Evolutionary conservation across 2,329 filamentous ascomycete genomes (phyloP), one percentile per base, ranked within the genome.

Genomic region (Ramularia collo-cygni): DNA sequence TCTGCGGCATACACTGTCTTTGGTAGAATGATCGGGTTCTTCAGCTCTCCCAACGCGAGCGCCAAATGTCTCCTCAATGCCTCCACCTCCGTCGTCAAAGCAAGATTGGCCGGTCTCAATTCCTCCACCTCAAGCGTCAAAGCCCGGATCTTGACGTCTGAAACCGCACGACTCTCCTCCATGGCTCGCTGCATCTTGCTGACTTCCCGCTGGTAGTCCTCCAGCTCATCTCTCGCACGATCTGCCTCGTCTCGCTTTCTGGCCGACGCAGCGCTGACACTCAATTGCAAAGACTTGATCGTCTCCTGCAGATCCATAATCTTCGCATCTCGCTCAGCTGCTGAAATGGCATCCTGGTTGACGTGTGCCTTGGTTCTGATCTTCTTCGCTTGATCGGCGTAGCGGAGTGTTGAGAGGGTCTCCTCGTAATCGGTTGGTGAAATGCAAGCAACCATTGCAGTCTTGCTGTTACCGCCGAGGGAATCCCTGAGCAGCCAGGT

Each of bases 371-470:
- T 83, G 24, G 89, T 96, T 58, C 89, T 87, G 67, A 98, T 98
- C 41, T 85, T 83, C 71, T 98, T 98, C 46, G 92, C 92, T 65
- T 96, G 90, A 63, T 98, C 90, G 14, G 92, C 92, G 63, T 98
- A 98, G 27, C 92, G 86, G 9, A 98, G 77, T 1, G 92, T 98
- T 2, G 87, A 95, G 1, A 98, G 75, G 0, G 92, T 98, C 63
- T 98, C 92, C 42, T 98, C 92, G 60, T 98, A 96, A 66, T 98
- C 92, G 1, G 85, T 82, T 0, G 92, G 92, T 4, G 88, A 83
- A 53, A 98, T 95, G 62, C 92, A 96, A 7, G 92, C 92, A 56
- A 98, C 95, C 92, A 98, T 98, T 47, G 92, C 92, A 8, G 92
- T 98, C 66, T 96, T 98, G 58, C 83, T 90, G 72, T 98, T 98